Conservation (phyloP, 805 yeast genomes). For the Kluyveromyces wickerhamii region DNA sequence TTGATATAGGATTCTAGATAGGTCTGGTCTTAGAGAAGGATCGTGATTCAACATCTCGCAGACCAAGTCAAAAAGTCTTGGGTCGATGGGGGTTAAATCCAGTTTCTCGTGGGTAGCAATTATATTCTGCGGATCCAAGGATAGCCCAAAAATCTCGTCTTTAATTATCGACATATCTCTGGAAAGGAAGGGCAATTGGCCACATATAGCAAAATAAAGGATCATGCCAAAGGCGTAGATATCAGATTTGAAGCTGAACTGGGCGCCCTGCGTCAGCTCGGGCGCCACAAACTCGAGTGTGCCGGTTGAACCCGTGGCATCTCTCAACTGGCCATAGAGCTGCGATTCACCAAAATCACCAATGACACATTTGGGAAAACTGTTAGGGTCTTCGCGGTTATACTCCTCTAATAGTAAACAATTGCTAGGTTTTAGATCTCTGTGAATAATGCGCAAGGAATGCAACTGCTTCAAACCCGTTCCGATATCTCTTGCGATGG, state of each 20-base stretch:
- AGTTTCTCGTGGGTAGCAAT: constrained; percentile 13
- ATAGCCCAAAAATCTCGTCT: constrained; percentile 28
- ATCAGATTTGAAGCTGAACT: constrained; percentile 68
- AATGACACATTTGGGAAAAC: constrained; percentile 63
- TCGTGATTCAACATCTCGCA: constrained; percentile 4
- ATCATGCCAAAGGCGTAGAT: constrained; percentile 80
- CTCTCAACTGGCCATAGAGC: constrained; percentile 53
- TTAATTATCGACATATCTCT: constrained; percentile 25
- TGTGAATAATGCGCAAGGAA: constrained; percentile 66
- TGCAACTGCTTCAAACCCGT: constrained; percentile 70
- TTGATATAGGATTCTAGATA: not conserved
- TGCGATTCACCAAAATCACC: constrained; percentile 90
- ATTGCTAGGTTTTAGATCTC: constrained; percentile 86
- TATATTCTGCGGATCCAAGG: constrained; percentile 17
- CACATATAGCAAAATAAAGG: constrained; percentile 66
- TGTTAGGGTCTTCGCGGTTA: constrained; percentile 15
- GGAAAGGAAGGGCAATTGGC: constrained; percentile 50
- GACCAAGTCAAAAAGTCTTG: constrained; percentile 33
- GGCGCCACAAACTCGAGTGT: constrained; percentile 87
- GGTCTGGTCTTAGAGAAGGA: constrained; percentile 2
- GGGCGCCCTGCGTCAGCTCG: constrained; percentile 49
- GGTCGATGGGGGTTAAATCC: constrained; percentile 18
- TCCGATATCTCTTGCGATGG: constrained; percentile 58
- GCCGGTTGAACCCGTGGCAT: constrained; percentile 79
- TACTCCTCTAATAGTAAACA: constrained; percentile 45